Evolutionary conservation across 176 grass and related monocot species (phyloP), one percentile per base, ranked within the genome.

Genomic region (Bonia amplexicaulis): DNA sequence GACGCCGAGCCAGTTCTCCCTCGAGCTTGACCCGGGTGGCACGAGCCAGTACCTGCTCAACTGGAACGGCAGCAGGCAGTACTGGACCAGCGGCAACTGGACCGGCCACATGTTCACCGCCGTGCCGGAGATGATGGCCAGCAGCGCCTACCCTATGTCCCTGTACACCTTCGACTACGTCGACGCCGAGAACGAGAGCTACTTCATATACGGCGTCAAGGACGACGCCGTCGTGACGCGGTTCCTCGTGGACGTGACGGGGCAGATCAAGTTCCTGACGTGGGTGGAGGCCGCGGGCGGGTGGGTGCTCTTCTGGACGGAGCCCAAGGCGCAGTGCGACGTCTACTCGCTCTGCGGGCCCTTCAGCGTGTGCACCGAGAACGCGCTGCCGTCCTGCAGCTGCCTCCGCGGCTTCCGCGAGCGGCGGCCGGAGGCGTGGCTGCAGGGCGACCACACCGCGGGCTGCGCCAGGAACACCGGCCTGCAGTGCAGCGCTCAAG

Each of bases 1-100:
- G 44, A 10, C 84, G 6, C 83, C 88, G 2, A 68, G 89, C 39
- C 0, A 40, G 13, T 94, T 91, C 92, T 81, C 89, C 7, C 86
- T 91, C 4, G 71, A 84, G 79, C 60, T 91, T 0, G 92, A 94
- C 66, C 87, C 87, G 0, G 12, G 27, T 16, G 92, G 89, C 33
- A 35, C 76, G 19, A 91, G 86, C 84, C 92, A 91, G 54, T 91
- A 94, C 76, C 62, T 94, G 41, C 73, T 91, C 37, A 29, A 53
- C 33, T 91, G 84, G 89, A 89, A 91, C 80, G 17, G 2, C 23
- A 74, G 71, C 78, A 8, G 4, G 45, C 17, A 67, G 39, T 94
- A 90, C 61, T 94, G 92, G 92, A 89, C 33, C 49, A 91, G 87
- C 66, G 92, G 92, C 58, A 78, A 86, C 64, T 94, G 89, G 92